phyloP scores from a whole-genome alignment of 768 basidiomycete genomes.

The Mycena chlorophos region DNA sequence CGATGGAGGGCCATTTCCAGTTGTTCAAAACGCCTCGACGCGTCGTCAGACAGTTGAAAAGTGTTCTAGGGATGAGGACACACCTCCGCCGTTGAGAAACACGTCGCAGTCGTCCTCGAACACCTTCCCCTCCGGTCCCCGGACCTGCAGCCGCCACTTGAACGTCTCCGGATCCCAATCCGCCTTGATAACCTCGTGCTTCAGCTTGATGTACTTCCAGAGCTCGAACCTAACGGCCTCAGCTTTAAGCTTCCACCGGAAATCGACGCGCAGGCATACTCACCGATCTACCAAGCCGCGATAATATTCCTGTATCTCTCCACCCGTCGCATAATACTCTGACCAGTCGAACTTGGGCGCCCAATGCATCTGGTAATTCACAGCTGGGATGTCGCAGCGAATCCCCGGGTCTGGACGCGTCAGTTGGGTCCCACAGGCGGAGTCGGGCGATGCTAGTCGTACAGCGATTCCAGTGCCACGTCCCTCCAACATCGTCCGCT shows the following conservation, averaged over 20 bases:
- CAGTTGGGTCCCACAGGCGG: neutral
- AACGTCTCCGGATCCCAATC: constrained; percentile 38
- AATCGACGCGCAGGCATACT: neutral
- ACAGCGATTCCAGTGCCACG: constrained; percentile 44
- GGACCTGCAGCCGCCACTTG: constrained; percentile 45
- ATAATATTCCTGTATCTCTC: constrained; percentile 48
- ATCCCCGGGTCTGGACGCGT: constrained; percentile 31
- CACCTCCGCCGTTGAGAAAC: constrained; percentile 28
- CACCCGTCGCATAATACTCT: constrained; percentile 44
- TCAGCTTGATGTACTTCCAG: constrained; percentile 41
- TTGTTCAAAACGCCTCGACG: constrained; percentile 22
- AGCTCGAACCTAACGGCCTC: constrained; percentile 32
- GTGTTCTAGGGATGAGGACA: neutral
- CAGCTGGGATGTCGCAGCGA: constrained; percentile 48
- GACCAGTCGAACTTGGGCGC: constrained; percentile 44
- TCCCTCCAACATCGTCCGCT: constrained; percentile 46
- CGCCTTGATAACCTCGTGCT: constrained; percentile 44
- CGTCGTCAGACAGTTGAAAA: neutral
- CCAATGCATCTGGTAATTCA: constrained; percentile 29
- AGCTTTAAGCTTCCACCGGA: neutral
- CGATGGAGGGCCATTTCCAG: constrained; percentile 57
- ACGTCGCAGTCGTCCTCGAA: constrained; percentile 26
- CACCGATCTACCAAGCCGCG: constrained; percentile 43
- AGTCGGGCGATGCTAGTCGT: constrained; percentile 24
- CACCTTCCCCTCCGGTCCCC: constrained; percentile 26